phyloP scores from a whole-genome alignment of 2,329 filamentous ascomycete genomes.

The Tolypocladium amazonense region DNA sequence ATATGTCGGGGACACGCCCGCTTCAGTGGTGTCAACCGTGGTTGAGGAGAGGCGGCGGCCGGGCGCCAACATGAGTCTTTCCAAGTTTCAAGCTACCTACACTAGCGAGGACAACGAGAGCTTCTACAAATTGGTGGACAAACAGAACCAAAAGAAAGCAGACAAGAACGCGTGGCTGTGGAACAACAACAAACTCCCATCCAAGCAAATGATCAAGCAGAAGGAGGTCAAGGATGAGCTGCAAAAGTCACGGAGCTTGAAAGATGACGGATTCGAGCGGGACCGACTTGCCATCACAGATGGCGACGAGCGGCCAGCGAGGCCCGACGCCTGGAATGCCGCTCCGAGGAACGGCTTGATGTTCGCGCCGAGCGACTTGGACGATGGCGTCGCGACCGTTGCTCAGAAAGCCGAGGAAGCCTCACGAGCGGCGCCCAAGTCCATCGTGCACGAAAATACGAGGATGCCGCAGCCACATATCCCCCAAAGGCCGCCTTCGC shows the following conservation, averaged over 20 bases:
- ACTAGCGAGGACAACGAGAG: conserved; percentile 97
- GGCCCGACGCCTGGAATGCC: conserved; percentile 65
- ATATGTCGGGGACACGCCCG: conserved; percentile 65
- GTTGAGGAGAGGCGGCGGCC: conserved; percentile 36
- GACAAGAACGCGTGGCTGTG: conserved; percentile 87
- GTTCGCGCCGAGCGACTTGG: conserved; percentile 63
- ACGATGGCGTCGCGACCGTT: conserved; percentile 49
- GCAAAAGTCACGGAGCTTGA: conserved; percentile 31
- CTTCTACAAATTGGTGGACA: conserved; percentile 86
- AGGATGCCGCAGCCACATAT: conserved; percentile 49
- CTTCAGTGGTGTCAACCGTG: conserved; percentile 36
- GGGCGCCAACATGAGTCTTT: conserved; percentile 70
- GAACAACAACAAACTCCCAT: conserved; percentile 74
- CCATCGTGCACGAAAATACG: conserved; percentile 75
- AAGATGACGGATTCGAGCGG: conserved; percentile 46
- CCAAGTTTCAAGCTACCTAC: conserved; percentile 82
- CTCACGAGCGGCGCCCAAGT: conserved; percentile 66
- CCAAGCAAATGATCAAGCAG: conserved; percentile 65
- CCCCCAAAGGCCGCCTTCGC: conserved; percentile 52
- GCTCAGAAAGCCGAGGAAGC: conserved; percentile 57
- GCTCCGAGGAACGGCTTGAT: conserved; percentile 75
- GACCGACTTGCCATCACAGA: conserved; percentile 55
- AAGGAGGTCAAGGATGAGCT: conserved; percentile 49
- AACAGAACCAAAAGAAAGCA: conserved; percentile 73
- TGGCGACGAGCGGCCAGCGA: conserved; percentile 60